Evolutionary conservation across 805 yeast genomes (phyloP), one percentile per base, ranked within the genome.

Genomic region (Zygoascus bituminiphila): DNA sequence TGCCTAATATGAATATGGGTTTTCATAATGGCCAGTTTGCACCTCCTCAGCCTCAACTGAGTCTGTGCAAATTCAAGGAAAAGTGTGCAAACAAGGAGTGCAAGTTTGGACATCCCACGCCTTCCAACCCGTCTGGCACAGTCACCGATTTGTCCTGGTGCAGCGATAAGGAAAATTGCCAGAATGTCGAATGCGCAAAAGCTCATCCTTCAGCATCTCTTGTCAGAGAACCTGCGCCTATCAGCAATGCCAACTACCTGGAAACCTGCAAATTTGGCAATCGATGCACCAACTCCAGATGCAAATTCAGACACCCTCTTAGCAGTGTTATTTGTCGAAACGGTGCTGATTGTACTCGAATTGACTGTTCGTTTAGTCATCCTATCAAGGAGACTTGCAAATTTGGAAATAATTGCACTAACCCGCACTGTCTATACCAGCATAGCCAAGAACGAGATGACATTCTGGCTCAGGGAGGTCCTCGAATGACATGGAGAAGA

Each of bases 71-170:
- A 62, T 88, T 78, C 65, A 93, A 91, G 44, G 71, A 74, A 21
- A 64, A 78, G 36, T 88, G 96, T 66, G 72, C 85, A 21, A 85
- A 84, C 59, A 87, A 80, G 52, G 67, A 78, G 53, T 88, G 96
- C 70, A 87, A 88, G 24, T 87, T 82, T 69, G 96, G 88, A 22
- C 96, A 88, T 62, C 96, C 97, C 41, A 86, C 95, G 0, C 93
- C 94, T 1, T 84, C 87, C 15, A 86, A 84, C 66, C 77, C 74
- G 53, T 79, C 76, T 52, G 88, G 88, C 24, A 78, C 80, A 57
- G 86, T 88, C 37, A 69, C 76, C 14, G 74, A 75, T 15, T 37
- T 51, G 40, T 82, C 79, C 55, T 85, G 95, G 95, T 88, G 96
- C 70, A 68, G 81, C 6, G 78, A 72, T 33, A 85, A 85, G 54